phyloP scores from a whole-genome alignment of 2,329 filamentous ascomycete genomes.

The Apiospora koreana region DNA sequence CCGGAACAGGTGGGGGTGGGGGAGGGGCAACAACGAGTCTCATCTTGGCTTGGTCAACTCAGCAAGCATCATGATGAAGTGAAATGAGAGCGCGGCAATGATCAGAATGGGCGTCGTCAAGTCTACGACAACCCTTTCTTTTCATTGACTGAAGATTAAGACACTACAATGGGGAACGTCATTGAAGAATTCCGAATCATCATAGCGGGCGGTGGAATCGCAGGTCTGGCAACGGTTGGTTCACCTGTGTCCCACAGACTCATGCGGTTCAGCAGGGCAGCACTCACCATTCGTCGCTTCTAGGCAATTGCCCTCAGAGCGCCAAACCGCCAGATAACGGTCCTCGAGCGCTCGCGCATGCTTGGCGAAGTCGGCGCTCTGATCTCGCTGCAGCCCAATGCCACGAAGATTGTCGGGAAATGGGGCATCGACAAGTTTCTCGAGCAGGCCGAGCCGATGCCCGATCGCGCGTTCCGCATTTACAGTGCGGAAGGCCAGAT shows the following conservation, averaged over 20 bases:
- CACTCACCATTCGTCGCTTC: background rate
- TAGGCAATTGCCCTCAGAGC: conserved; percentile 39
- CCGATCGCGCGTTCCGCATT: conserved; percentile 39
- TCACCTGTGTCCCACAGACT: background rate
- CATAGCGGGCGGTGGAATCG: conserved; percentile 29
- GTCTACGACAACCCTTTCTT: background rate
- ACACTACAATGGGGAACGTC: background rate
- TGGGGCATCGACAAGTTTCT: conserved; percentile 33
- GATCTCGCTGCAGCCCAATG: conserved; percentile 44
- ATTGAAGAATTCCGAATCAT: conserved; percentile 13
- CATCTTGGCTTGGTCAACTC: background rate
- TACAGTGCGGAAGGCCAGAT: conserved; percentile 21
- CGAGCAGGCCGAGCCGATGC: conserved; percentile 30
- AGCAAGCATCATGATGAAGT: background rate
- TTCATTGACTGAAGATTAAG: background rate
- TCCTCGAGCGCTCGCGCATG: conserved; percentile 27
- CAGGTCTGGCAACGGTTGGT: conserved; percentile 28
- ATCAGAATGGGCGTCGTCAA: background rate
- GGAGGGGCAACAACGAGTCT: background rate
- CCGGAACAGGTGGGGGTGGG: background rate
- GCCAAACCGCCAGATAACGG: conserved; percentile 23
- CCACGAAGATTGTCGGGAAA: conserved; percentile 33
- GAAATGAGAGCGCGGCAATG: background rate
- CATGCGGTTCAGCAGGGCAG: background rate
- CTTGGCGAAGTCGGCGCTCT: conserved; percentile 40